phyloP scores from a whole-genome alignment of 176 grass and related monocot species.

The Triticum dicoccoides region DNA sequence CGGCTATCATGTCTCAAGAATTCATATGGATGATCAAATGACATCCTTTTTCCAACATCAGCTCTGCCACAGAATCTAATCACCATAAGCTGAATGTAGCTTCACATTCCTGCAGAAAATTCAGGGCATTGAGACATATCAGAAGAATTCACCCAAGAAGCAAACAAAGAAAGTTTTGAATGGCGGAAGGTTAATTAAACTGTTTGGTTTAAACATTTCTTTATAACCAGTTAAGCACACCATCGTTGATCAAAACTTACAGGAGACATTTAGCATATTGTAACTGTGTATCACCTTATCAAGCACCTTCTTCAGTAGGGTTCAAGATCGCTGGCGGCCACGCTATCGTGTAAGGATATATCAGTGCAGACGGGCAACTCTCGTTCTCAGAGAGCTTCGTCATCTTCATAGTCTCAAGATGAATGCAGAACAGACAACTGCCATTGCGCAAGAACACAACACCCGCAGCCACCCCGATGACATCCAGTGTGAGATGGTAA shows the following conservation, averaged over 20 bases:
- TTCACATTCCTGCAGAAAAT: conserved; percentile 18
- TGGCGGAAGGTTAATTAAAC: background rate
- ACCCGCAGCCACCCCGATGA: conserved; percentile 22
- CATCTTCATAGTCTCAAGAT: conserved; percentile 40
- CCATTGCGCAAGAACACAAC: conserved; percentile 30
- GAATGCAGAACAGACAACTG: conserved; percentile 26
- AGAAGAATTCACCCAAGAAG: background rate
- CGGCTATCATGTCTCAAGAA: background rate
- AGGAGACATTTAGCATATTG: background rate
- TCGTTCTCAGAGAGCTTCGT: background rate
- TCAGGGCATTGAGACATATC: background rate
- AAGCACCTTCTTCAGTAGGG: background rate
- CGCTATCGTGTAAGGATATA: conserved; percentile 8
- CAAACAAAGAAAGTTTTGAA: background rate
- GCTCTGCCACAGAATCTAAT: background rate
- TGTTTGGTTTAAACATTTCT: background rate
- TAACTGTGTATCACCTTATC: background rate
- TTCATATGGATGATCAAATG: conserved; percentile 3
- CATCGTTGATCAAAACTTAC: background rate
- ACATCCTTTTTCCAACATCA: background rate
- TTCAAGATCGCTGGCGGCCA: conserved; percentile 41
- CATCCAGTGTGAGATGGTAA: background rate
- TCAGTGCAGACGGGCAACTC: background rate
- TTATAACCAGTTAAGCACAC: background rate
- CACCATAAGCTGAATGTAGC: background rate